A percentile compares a stretch with the other conserved stretches of the same genome.
Conservation (phyloP, 495 filamentous ascomycete genomes). For the Aspergillus incahuasiensis region DNA sequence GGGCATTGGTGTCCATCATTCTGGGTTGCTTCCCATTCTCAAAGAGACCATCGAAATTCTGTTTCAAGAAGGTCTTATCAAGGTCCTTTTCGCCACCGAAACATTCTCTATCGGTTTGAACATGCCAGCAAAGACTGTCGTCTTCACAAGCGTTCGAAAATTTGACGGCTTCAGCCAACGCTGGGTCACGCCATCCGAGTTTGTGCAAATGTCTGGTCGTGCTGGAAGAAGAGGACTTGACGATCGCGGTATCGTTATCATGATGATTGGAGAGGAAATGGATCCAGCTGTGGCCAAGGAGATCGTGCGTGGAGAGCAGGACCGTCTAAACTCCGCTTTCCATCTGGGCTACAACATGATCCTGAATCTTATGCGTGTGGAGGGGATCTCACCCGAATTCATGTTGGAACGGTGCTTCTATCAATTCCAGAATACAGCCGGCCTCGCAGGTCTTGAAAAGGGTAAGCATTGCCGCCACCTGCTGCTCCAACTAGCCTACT, state of each 20-base stretch:
- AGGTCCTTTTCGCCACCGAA: slow-evolving; percentile 95
- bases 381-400: slow-evolving; percentile 92
- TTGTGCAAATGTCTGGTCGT: slow-evolving; percentile 97
- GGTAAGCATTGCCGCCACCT: slow-evolving; percentile 26
- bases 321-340: slow-evolving; percentile 95
- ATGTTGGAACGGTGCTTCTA: slow-evolving; percentile 97
- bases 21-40: slow-evolving; percentile 87
- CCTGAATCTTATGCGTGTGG: slow-evolving; percentile 89
- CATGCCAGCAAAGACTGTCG: slow-evolving; percentile 98
- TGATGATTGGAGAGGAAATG: slow-evolving; percentile 98
- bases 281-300: slow-evolving; percentile 89
- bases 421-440: slow-evolving; percentile 93
- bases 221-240: slow-evolving; percentile 95
- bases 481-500: slow-evolving; percentile 12
- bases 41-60: slow-evolving; percentile 99
- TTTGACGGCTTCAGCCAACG: slow-evolving; percentile 80
- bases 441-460: slow-evolving; percentile 74
- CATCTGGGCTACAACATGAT: slow-evolving; percentile 99
- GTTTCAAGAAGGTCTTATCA: slow-evolving; percentile 97
- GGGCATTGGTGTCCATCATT: slow-evolving; percentile 96
- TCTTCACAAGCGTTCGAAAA: slow-evolving; percentile 94
- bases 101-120: slow-evolving; percentile 98
- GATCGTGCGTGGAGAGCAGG: slow-evolving; percentile 93
- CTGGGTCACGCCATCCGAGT: slow-evolving; percentile 92
- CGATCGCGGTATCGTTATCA: slow-evolving; percentile 97